phyloP scores from a whole-genome alignment of 2,329 filamentous ascomycete genomes.

The Orbilia oligospora region DNA sequence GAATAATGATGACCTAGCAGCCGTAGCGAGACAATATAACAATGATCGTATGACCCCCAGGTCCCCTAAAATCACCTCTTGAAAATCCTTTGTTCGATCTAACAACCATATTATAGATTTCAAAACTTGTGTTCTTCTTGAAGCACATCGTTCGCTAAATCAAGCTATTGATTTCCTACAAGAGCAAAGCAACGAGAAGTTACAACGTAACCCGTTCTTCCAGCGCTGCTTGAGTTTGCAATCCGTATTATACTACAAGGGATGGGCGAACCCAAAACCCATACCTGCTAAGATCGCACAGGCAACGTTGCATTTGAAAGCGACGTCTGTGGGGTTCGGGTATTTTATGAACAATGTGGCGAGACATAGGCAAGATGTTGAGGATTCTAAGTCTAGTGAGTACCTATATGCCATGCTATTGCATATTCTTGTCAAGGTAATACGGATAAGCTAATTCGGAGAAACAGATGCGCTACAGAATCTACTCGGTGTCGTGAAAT shows the following conservation, averaged over 20 bases:
- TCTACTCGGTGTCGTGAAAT: slow-evolving; percentile 63
- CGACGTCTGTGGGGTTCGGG: slow-evolving; percentile 63
- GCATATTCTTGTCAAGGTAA: not conserved
- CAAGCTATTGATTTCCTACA: slow-evolving; percentile 85
- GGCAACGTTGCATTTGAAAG: slow-evolving; percentile 63
- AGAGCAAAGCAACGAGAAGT: slow-evolving; percentile 78
- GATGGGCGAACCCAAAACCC: slow-evolving; percentile 68
- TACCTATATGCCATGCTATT: not conserved
- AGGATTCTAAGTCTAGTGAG: slow-evolving; percentile 59
- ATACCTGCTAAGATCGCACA: slow-evolving; percentile 64
- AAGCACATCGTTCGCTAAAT: slow-evolving; percentile 78
- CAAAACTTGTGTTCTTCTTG: slow-evolving; percentile 75
- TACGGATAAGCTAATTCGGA: not conserved
- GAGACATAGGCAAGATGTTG: slow-evolving; percentile 51
- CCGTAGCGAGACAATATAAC: slow-evolving; percentile 62
- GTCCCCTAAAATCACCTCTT: not conserved
- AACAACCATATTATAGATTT: slow-evolving; percentile 36
- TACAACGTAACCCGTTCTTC: slow-evolving; percentile 80
- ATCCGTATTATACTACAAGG: slow-evolving; percentile 81
- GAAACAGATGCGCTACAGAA: slow-evolving; percentile 62
- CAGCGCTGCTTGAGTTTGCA: slow-evolving; percentile 84
- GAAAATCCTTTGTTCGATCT: slow-evolving; percentile 27
- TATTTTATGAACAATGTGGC: slow-evolving; percentile 63
- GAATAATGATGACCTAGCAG: slow-evolving; percentile 70
- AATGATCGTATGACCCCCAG: slow-evolving; percentile 36